Evolutionary conservation across 352 stramenopile genomes (phyloP).

Genomic region (Pythium insidiosum): DNA sequence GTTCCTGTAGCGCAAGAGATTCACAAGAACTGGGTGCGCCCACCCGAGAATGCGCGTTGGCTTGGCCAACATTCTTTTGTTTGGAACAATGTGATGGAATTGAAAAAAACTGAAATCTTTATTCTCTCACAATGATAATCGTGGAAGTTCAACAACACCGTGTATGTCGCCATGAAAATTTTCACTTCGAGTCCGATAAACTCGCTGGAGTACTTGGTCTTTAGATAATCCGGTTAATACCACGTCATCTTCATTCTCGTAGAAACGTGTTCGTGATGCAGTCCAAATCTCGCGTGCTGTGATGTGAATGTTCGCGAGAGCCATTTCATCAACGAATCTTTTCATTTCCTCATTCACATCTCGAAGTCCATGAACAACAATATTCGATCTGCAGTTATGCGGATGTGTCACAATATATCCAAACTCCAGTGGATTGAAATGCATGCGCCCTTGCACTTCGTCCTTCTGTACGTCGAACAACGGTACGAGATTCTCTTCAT

Average conservation of each 20-base stretch:
- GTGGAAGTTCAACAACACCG: conserved; percentile 8
- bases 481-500: too few relatives aligned
- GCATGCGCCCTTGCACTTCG: too few relatives aligned
- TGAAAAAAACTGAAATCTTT: conserved; percentile 2
- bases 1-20: conserved; percentile 12
- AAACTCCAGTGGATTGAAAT: too few relatives aligned
- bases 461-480: too few relatives aligned
- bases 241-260: neutral
- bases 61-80: neutral
- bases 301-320: neutral
- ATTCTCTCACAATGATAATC: too few relatives aligned
- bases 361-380: too few relatives aligned
- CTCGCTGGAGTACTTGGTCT: conserved; percentile 4
- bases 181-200: conserved; percentile 4
- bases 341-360: neutral
- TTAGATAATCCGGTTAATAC: conserved; percentile 9
- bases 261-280: neutral
- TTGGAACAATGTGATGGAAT: conserved; percentile 1
- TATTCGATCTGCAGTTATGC: too few relatives aligned
- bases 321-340: neutral
- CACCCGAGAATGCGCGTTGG: conserved; percentile 8
- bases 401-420: too few relatives aligned
- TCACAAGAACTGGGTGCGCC: conserved; percentile 10
- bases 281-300: neutral
- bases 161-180: conserved; percentile 9